Base-by-base conservation (phyloP, 2,329 filamentous ascomycete species). In the Xylariaceae sp. region DNA sequence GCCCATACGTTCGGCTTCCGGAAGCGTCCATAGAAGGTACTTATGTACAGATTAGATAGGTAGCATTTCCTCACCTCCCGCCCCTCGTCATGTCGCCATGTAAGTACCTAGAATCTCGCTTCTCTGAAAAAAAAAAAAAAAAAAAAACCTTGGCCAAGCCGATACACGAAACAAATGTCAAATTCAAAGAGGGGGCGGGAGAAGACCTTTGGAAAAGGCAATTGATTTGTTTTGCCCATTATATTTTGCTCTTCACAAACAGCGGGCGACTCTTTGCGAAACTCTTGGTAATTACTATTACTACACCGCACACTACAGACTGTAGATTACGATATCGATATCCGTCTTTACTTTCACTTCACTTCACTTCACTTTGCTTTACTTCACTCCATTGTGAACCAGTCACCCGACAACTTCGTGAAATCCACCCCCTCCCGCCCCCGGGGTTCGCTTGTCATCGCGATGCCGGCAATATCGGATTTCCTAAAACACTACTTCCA, bases 401-500 rank as follows among this genome's bases (percentile, higher is more conserved):
- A 26, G 32, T 6, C 7, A 34, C 12, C 39, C 39, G 12, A 45
- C 29, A 31, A 4, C n/a, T 37, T 32, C 12, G 43, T 32, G 43
- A 12, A 31, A 32, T 31, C 56, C 34, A 29, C 41, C 51, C 51
- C 50, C 35, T 49, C 50, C 56, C 54, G 45, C 19, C 41, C 29
- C 46, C 34, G 40, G 48, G 49, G 6, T 26, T 30, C 26, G 35
- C 50, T 45, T 9, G 30, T 30, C 11, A 32, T 54, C 51, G 62
- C 55, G 55, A 70, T 69, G 67, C 66, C 67, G 50, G 62, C 63
- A 31, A 64, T 70, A 60, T 49, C 47, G 26, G 59, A 59, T 55
- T 67, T 67, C 50, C 55, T 68, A 50, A 57, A 54, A 51, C 63
- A 57, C 50, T 68, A 68, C 58, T 62, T 69, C 37, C 52, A 58